Conservation (phyloP, 2,329 filamentous ascomycete species). For the Botrytis fragariae region DNA sequence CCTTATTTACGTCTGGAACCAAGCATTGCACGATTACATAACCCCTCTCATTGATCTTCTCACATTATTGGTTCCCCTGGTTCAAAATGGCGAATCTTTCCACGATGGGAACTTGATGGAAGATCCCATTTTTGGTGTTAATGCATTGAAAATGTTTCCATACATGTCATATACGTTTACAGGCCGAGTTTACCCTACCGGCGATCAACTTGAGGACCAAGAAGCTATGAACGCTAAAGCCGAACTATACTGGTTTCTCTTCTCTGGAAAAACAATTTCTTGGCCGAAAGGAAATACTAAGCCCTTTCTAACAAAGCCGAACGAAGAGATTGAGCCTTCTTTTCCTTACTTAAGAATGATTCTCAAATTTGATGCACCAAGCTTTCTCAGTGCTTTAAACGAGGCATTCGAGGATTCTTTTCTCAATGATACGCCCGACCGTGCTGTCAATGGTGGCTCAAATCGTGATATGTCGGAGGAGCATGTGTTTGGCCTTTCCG, state of each 20-base stretch:
- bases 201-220: slow-evolving; percentile 68
- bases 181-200: slow-evolving; percentile 86
- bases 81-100: slow-evolving; percentile 53
- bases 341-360: slow-evolving; percentile 85
- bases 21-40: slow-evolving; percentile 82
- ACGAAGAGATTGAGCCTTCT: slow-evolving; percentile 61
- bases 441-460: slow-evolving; percentile 53
- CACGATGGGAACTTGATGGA: slow-evolving; percentile 54
- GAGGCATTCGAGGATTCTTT: slow-evolving; percentile 97
- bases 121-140: slow-evolving; percentile 61
- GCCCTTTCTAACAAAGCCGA: slow-evolving; percentile 59
- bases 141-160: slow-evolving; percentile 88
- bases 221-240: slow-evolving; percentile 75
- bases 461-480: slow-evolving; percentile 57
- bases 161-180: slow-evolving; percentile 92
- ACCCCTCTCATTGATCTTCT: slow-evolving; percentile 85
- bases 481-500: slow-evolving; percentile 65
- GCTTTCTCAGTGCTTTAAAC: slow-evolving; percentile 91
- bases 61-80: slow-evolving; percentile 60
- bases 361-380: slow-evolving; percentile 83
- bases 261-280: slow-evolving; percentile 73
- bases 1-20: slow-evolving; percentile 95
- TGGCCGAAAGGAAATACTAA: slow-evolving; percentile 69
- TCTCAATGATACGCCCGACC: slow-evolving; percentile 74
- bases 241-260: slow-evolving; percentile 89